These are phyloP conservation scores for Colletotrichum graminicola DNA, from an alignment of 2,329 filamentous ascomycete species.

Conservation along the genomic window DNA sequence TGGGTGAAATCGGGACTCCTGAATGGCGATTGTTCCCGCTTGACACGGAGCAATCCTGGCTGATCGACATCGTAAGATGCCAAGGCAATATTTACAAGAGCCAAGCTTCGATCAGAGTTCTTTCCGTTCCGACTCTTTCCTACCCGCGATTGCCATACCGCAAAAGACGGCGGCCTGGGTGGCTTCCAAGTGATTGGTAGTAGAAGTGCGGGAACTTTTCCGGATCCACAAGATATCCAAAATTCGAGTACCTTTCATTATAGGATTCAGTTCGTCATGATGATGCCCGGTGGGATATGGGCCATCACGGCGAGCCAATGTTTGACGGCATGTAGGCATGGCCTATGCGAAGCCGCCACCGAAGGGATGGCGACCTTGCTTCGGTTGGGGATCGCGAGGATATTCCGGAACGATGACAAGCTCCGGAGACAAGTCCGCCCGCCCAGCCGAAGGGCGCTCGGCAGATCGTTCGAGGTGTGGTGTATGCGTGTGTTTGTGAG, in stretches of 20 bases:
- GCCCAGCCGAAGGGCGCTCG: constrained; percentile 4
- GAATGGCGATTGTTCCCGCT: not conserved
- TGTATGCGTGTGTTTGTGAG: not conserved
- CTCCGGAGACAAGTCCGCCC: constrained; percentile 27
- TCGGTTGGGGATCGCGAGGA: constrained; percentile 24
- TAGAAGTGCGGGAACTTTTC: not conserved
- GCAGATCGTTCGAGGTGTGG: constrained; percentile 1
- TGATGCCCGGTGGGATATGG: not conserved
- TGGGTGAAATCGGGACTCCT: too few relatives aligned
- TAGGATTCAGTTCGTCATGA: not conserved
- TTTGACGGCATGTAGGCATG: not conserved
- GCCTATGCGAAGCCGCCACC: not conserved
- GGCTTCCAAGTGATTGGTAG: not conserved
- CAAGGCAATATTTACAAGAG: constrained; percentile 14
- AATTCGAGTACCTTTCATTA: not conserved
- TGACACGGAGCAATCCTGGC: not conserved
- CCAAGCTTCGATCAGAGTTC: constrained; percentile 4
- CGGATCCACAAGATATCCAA: not conserved
- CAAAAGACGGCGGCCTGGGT: not conserved
- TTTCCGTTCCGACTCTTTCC: not conserved
- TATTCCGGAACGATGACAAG: constrained; percentile 17
- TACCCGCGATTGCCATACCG: constrained; percentile 6
- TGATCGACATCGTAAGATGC: constrained; percentile 37
- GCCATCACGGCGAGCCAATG: not conserved
- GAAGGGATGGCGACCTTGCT: constrained; percentile 6